Conservation (phyloP, 176 grass and related monocot genomes). For the Ensete ventricosum region DNA sequence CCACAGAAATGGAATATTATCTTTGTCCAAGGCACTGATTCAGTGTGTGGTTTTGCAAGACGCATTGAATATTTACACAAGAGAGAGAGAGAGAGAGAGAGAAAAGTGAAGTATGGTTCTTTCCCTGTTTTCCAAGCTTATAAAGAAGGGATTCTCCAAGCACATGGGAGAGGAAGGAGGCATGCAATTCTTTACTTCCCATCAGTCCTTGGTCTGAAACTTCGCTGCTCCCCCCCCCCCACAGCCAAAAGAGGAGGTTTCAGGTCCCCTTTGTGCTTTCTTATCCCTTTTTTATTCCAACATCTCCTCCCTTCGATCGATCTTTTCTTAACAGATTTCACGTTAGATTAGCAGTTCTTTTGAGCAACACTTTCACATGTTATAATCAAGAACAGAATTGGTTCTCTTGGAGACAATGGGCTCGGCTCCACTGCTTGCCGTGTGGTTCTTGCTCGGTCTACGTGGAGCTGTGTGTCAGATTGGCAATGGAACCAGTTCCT, state of each 20-base stretch:
- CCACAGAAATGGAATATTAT: background rate
- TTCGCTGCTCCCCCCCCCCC: background rate
- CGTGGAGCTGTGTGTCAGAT: background rate
- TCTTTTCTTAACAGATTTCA: background rate
- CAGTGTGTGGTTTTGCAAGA: too few relatives aligned
- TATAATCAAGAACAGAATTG: background rate
- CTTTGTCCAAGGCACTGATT: background rate
- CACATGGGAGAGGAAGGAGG: background rate
- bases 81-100: background rate
- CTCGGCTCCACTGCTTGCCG: background rate
- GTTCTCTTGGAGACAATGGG: background rate
- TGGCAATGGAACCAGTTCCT: constrained; percentile 17
- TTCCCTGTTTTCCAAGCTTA: constrained; percentile 4
- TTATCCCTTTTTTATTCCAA: background rate
- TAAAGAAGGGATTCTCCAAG: background rate
- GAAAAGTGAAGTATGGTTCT: background rate
- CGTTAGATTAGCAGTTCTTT: background rate
- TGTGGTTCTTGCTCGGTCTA: background rate
- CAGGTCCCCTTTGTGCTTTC: background rate
- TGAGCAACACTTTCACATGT: background rate
- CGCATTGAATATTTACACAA: background rate
- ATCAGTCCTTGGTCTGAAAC: background rate
- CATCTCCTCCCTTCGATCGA: background rate
- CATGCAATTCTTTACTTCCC: constrained; percentile 13
- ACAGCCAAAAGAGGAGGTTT: background rate